phyloP scores from a whole-genome alignment of 257 asterid genomes.

The Solanum gandarillasii region DNA sequence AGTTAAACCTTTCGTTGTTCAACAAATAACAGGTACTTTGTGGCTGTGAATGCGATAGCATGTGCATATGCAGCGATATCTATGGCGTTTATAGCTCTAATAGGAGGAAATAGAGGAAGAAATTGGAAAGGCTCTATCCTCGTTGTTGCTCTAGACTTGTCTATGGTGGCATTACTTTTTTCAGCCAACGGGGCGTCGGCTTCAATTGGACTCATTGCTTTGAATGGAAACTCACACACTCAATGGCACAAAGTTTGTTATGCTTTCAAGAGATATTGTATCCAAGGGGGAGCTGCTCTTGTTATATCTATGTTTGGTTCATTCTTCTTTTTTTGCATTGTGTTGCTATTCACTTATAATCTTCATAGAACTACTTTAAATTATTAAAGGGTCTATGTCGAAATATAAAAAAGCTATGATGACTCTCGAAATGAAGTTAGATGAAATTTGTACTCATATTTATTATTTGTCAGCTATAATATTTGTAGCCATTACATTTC shows the following conservation, averaged over 20 bases:
- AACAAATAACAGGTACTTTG: slow-evolving; percentile 8
- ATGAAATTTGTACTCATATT: background rate
- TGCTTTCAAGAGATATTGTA: slow-evolving; percentile 8
- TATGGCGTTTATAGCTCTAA: background rate
- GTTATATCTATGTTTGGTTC: slow-evolving; percentile 8
- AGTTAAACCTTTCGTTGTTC: background rate
- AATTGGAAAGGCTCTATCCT: background rate
- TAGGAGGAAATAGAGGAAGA: background rate
- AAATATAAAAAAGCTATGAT: background rate
- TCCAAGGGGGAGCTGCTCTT: slow-evolving; percentile 6
- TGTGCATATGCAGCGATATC: slow-evolving; percentile 17
- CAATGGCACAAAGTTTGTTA: slow-evolving; percentile 20
- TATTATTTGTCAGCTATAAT: background rate
- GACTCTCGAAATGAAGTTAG: background rate
- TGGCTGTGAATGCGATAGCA: slow-evolving; percentile 18
- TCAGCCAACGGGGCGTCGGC: slow-evolving; percentile 14
- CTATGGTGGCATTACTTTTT: slow-evolving; percentile 15
- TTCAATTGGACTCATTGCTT: slow-evolving; percentile 15
- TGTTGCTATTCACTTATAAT: background rate
- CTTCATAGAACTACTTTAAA: background rate
- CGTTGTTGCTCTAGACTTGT: background rate
- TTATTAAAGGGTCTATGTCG: background rate
- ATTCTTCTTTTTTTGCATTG: background rate
- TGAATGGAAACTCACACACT: slow-evolving; percentile 9
- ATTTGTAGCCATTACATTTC: background rate